Evolutionary conservation across 2,329 filamentous ascomycete genomes (phyloP).

Genomic region (Polychaeton citri): DNA sequence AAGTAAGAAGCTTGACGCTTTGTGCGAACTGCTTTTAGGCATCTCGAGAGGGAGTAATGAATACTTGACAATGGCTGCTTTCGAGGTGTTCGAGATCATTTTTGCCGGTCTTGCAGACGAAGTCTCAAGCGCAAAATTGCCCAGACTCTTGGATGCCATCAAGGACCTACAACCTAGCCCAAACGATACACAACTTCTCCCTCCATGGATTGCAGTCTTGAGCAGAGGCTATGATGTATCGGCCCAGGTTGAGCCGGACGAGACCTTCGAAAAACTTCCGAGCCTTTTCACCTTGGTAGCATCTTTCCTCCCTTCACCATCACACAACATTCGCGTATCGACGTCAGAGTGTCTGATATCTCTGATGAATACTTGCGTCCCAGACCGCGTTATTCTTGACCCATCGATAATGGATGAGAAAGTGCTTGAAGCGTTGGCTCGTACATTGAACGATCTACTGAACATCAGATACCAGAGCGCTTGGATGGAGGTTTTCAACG

Average conservation of each 20-base stretch:
- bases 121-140: constrained; percentile 76
- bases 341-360: constrained; percentile 91
- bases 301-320: constrained; percentile 70
- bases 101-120: constrained; percentile 86
- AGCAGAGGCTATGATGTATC: constrained; percentile 91
- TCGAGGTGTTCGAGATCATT: constrained; percentile 95
- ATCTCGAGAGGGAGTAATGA: constrained; percentile 88
- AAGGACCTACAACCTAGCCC: constrained; percentile 80
- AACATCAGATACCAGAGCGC: constrained; percentile 87
- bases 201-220: constrained; percentile 91
- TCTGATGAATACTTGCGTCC: constrained; percentile 81
- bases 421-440: constrained; percentile 66
- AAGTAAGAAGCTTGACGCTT: constrained; percentile 81
- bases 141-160: constrained; percentile 79
- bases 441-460: constrained; percentile 58
- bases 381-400: constrained; percentile 67
- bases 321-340: constrained; percentile 86
- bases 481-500: constrained; percentile 88
- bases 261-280: constrained; percentile 83
- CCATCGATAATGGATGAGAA: constrained; percentile 91
- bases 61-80: constrained; percentile 89
- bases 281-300: constrained; percentile 70
- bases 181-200: constrained; percentile 87
- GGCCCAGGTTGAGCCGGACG: constrained; percentile 73
- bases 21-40: constrained; percentile 78